Conservation (phyloP, 192 early-diverging fungal genomes). For the Umbelopsis isabellina region DNA sequence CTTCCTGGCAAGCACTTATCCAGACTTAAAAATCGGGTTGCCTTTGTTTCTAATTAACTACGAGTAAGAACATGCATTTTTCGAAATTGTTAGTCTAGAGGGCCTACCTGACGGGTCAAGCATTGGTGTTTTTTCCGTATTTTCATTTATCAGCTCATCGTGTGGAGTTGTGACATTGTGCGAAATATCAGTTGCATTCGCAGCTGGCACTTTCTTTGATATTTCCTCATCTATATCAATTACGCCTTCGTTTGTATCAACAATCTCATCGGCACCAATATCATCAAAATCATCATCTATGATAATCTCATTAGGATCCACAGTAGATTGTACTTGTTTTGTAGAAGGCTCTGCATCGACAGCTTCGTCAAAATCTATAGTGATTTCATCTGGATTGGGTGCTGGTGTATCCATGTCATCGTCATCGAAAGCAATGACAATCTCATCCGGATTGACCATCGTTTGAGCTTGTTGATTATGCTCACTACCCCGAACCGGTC, state of each 20-base stretch:
- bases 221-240: slow-evolving; percentile 38
- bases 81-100: too few species aligned
- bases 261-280: slow-evolving; percentile 2
- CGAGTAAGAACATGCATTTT: background rate
- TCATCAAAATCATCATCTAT: slow-evolving; percentile 44
- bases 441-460: slow-evolving; percentile 50
- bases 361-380: slow-evolving; percentile 35
- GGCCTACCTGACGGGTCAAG: background rate
- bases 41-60: background rate
- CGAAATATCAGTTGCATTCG: background rate
- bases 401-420: slow-evolving; percentile 36
- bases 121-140: background rate
- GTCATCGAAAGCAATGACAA: slow-evolving; percentile 42
- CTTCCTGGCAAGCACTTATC: slow-evolving; percentile 89
- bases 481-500: background rate
- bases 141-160: slow-evolving; percentile 29
- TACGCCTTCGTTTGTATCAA: slow-evolving; percentile 19
- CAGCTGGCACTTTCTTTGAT: slow-evolving; percentile 33
- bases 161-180: slow-evolving; percentile 31
- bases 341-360: slow-evolving; percentile 3
- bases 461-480: background rate
- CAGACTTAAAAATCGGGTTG: slow-evolving; percentile 88
- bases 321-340: background rate
- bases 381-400: slow-evolving; percentile 45
- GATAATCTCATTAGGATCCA: slow-evolving; percentile 60